phyloP scores from a whole-genome alignment of 2,329 filamentous ascomycete genomes.

The Whalleya microplaca region DNA sequence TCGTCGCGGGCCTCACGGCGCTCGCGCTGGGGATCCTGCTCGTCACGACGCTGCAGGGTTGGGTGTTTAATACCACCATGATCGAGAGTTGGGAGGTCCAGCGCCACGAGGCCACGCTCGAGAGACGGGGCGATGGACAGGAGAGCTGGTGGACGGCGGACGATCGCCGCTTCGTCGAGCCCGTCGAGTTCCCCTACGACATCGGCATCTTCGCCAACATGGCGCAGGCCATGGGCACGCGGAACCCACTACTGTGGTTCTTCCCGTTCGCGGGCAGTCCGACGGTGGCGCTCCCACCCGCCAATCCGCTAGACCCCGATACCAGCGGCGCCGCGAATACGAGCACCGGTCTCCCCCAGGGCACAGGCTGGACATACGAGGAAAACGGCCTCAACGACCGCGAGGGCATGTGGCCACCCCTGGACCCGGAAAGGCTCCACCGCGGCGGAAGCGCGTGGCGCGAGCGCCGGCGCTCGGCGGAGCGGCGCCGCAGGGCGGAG shows the following conservation, averaged over 20 bases:
- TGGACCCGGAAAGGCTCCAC: constrained; percentile 63
- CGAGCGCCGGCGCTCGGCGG: constrained; percentile 40
- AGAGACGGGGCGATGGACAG: constrained; percentile 46
- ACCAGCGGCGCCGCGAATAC: constrained; percentile 26
- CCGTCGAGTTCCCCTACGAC: constrained; percentile 82
- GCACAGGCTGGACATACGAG: constrained; percentile 63
- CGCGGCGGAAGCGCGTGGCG: constrained; percentile 42
- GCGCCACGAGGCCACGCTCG: constrained; percentile 61
- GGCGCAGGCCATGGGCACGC: constrained; percentile 73
- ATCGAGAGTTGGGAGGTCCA: constrained; percentile 81
- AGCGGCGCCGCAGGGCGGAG: constrained; percentile 29
- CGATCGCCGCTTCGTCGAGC: constrained; percentile 51
- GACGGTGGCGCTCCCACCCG: constrained; percentile 42
- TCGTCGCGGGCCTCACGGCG: constrained; percentile 62
- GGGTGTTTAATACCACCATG: constrained; percentile 73
- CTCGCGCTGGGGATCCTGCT: constrained; percentile 69
- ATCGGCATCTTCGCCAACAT: constrained; percentile 76
- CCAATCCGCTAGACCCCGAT: too few relatives aligned
- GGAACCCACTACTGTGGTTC: constrained; percentile 69
- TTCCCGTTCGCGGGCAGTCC: constrained; percentile 65
- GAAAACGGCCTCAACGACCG: constrained; percentile 78
- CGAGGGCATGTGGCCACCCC: constrained; percentile 64
- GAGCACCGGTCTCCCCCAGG: constrained; percentile 31
- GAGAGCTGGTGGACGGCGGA: constrained; percentile 40
- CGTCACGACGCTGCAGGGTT: constrained; percentile 61